Percentiles rank a stretch among this genome's conserved stretches.
Conservation (phyloP, 2,329 filamentous ascomycete species). For the Xylariaceae sp. region DNA sequence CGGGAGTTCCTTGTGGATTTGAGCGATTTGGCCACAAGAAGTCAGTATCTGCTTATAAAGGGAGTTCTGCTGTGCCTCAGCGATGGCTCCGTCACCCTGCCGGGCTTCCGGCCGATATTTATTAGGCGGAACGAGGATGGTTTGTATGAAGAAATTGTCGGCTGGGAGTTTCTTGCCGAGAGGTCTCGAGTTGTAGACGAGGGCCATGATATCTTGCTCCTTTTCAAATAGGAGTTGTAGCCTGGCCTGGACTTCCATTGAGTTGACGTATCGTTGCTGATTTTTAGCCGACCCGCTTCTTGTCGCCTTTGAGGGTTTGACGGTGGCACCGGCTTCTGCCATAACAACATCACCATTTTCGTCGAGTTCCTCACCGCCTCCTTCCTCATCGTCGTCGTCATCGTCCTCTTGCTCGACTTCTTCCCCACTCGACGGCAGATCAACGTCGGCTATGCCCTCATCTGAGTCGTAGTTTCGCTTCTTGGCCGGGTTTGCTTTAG, state of each 20-base stretch:
- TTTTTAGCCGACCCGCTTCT: slow-evolving; percentile 40
- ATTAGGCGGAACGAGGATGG: slow-evolving; percentile 87
- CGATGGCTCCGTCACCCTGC: slow-evolving; percentile 78
- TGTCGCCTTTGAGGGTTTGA: slow-evolving; percentile 38
- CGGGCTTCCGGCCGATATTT: slow-evolving; percentile 85
- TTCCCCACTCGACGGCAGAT: slow-evolving; percentile 50
- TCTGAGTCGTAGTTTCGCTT: slow-evolving; percentile 56
- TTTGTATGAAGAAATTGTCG: slow-evolving; percentile 93
- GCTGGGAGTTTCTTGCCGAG: slow-evolving; percentile 65
- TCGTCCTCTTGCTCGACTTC: slow-evolving; percentile 45
- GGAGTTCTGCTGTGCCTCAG: slow-evolving; percentile 85
- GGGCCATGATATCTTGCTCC: slow-evolving; percentile 78
- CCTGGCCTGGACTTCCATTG: slow-evolving; percentile 80
- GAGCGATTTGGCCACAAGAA: slow-evolving; percentile 71
- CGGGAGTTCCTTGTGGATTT: slow-evolving; percentile 71
- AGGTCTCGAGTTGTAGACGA: slow-evolving; percentile 83
- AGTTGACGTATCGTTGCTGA: slow-evolving; percentile 75
- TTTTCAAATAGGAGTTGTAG: slow-evolving; percentile 81
- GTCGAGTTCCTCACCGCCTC: slow-evolving; percentile 51
- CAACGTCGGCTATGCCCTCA: slow-evolving; percentile 71
- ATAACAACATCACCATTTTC: slow-evolving; percentile 62
- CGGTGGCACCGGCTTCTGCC: slow-evolving; percentile 47
- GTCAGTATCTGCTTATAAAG: slow-evolving; percentile 85
- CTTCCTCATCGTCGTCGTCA: slow-evolving; percentile 46
- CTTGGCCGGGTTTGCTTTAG: slow-evolving; percentile 36